Base-by-base conservation (phyloP, 2,329 filamentous ascomycete species). In the Xylariales sp. region DNA sequence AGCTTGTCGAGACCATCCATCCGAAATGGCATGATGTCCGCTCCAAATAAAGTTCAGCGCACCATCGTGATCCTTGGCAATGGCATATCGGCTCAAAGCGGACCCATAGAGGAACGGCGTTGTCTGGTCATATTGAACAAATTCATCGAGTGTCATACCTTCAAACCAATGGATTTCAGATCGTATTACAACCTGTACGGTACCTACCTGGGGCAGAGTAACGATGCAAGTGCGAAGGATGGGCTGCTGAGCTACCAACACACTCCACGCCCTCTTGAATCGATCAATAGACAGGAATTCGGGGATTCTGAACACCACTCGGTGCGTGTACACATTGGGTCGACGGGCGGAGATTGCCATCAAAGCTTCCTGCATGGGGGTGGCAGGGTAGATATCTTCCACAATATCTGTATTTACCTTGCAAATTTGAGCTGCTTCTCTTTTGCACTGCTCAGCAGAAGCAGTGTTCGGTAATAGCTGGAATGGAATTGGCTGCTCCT, bases 281-380 rank as follows among this genome's bases (percentile, higher is more conserved):
- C 15, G 15, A 10, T 13, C 11, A 20, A 38, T 15, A 11, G 40
- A 27, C 15, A 40, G 18, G 32, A 40, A 16, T 14, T 29, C 13
- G 23, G 37, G 18, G 12, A 45, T 18, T 15, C 24, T 20, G 17
- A 38, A 37, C 29, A 50, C 46, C 16, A 37, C 35, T 18, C 46
- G 46, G 6, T 49, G 47, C 15, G 58, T 42, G 30, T 61, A 61
- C 6, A 47, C 49, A 6, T 51, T 57, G 5, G 40, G n/a, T 6
- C 43, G 27, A 12, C 43, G 45, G 13, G 37, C 34, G 8, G 57
- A 48, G 2, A 59, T 31, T 2, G 53, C 49, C 27, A 61, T 42
- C 5, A 61, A 42, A 7, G 54, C 52, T 37, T 52, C 47, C 31
- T 60, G 56, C 3, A 57, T 33, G 2, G 51, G 41, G 4, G 54